Percentiles rank a stretch among this genome's conserved stretches.
Conservation (phyloP, 1,139 yeast species). For the Candida sp. region DNA sequence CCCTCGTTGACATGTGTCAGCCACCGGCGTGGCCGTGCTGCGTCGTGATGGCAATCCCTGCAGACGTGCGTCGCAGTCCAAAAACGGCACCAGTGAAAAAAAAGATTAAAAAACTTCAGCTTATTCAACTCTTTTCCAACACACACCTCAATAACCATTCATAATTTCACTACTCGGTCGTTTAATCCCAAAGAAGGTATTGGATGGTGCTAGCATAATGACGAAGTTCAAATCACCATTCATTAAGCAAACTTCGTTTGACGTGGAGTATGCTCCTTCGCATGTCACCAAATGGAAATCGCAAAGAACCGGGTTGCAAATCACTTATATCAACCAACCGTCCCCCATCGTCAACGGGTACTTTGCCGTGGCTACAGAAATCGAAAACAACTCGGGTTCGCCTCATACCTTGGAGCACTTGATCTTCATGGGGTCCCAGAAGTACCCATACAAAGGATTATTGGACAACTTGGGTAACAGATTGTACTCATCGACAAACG, state of each 20-base stretch:
- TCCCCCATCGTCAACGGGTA: conserved; percentile 93
- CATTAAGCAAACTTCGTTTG: conserved; percentile 52
- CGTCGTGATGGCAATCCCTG: too few relatives aligned
- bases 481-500: conserved; percentile 88
- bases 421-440: conserved; percentile 91
- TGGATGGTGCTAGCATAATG: conserved; percentile 7
- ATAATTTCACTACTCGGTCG: conserved; percentile 5
- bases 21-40: too few relatives aligned
- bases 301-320: conserved; percentile 77
- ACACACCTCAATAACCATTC: background rate
- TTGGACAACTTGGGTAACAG: conserved; percentile 87
- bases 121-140: background rate
- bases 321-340: conserved; percentile 77
- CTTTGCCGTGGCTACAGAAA: conserved; percentile 95
- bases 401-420: conserved; percentile 98
- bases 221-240: conserved; percentile 24
- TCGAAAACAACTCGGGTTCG: conserved; percentile 83
- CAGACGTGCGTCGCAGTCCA: background rate
- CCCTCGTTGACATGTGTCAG: too few relatives aligned
- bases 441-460: conserved; percentile 91
- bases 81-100: background rate
- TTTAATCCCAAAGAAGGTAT: background rate
- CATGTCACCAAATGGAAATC: conserved; percentile 75
- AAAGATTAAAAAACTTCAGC: too few relatives aligned
- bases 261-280: conserved; percentile 67